Base-by-base conservation (phyloP, 805 yeast species). In the Lachancea thermotolerans region DNA sequence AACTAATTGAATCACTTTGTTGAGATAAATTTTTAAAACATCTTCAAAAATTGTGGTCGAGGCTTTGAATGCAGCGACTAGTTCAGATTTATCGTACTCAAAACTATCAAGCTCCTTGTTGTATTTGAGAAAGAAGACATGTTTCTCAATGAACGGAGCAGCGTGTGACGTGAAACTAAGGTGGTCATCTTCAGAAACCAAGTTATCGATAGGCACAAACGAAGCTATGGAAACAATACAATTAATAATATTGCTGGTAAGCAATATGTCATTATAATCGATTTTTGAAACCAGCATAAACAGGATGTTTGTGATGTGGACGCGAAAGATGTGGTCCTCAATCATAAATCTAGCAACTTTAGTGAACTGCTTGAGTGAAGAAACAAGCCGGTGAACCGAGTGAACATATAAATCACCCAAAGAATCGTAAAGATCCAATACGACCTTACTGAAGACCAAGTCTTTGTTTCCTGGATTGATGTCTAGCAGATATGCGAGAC, bases 231-330 rank as follows among this genome's bases (percentile, higher is more conserved):
- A 71, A 10, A 86, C 82, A 45, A 93, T 74, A 15, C 85, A 73
- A 47, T 81, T 76, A 35, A 90, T 65, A 0, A 95, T 75, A 42
- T 78, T 74, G 12, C 80, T 71, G 0, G 96, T 82, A 58, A 90
- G 78, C 11, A 71, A 72, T 40, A 88, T 72, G 62, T 93, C 99
- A 59, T 90, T 93, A 0, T 90, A 77, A 59, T 93, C 98, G 27
- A 93, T 79, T 28, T 93, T 96, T 0, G 89, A 85, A 7, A 89
- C 61, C 2, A 82, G 68, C 62, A 87, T 71, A 25, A 81, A 76
- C 34, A 90, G 60, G 12, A 93, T 68, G 44, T 95, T 77, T 0
- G 95, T 78, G 10, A 88, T 67, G 56, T 93, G 99, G 10, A 86
- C 79, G 37, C 96, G 69, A 58, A 75, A 87, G 1, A 79, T 63